Evolutionary conservation across 805 yeast species (phyloP).

Genomic region (Priceomyces fermenticarens): DNA sequence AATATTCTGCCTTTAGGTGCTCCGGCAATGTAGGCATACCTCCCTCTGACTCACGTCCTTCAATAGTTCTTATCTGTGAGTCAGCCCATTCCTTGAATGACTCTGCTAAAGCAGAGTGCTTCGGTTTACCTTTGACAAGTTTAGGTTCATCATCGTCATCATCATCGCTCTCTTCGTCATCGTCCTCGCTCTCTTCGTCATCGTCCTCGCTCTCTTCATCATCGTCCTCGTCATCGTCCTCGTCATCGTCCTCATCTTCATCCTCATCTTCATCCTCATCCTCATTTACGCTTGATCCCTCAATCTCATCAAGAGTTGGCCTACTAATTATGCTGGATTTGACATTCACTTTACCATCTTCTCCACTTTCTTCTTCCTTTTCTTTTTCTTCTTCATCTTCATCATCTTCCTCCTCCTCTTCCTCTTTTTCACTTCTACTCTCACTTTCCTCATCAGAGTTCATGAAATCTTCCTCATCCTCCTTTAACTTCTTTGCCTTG

Average conservation of each 20-base stretch:
- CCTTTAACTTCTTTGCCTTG: conserved; percentile 38
- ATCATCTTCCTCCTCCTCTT: conserved; percentile 18
- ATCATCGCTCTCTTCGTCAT: conserved; percentile 21
- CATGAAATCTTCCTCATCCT: conserved; percentile 63
- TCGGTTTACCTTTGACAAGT: conserved; percentile 38
- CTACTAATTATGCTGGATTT: neutral
- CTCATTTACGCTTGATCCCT: conserved; percentile 13
- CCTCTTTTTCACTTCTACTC: conserved; percentile 20
- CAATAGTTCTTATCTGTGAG: conserved; percentile 59
- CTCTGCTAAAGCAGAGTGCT: conserved; percentile 41
- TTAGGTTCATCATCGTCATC: conserved; percentile 23
- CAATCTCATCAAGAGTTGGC: conserved; percentile 8
- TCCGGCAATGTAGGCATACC: conserved; percentile 46
- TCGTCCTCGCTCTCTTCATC: conserved; percentile 31
- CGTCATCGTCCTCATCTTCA: conserved; percentile 27
- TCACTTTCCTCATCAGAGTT: conserved; percentile 29
- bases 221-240: conserved; percentile 25
- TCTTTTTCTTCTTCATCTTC: too few species aligned
- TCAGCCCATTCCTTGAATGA: conserved; percentile 91
- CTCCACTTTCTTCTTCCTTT: conserved; percentile 7
- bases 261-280: conserved; percentile 25
- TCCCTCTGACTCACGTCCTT: conserved; percentile 49
- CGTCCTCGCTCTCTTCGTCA: conserved; percentile 25
- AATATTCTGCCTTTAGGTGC: conserved; percentile 40
- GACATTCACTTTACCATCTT: too few species aligned